These are phyloP conservation scores for Sporobolomyces roseus DNA, from an alignment of 768 basidiomycete genomes.

Conservation along the genomic window DNA sequence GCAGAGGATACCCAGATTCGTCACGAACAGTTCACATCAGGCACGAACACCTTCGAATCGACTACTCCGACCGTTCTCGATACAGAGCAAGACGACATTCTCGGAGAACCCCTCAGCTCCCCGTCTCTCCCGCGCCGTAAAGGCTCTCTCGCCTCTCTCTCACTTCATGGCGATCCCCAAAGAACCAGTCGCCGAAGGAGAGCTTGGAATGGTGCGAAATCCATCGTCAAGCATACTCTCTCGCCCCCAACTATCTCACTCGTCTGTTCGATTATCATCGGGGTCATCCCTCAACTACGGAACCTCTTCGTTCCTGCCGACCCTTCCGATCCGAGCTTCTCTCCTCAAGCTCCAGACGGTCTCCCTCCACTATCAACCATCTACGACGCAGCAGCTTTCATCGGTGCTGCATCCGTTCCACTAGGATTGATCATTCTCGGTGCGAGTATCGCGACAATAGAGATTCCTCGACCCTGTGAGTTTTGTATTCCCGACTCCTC, in stretches of 20 bases:
- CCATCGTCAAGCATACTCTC: slow-evolving; percentile 32
- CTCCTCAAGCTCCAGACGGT: slow-evolving; percentile 61
- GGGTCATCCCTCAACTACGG: slow-evolving; percentile 60
- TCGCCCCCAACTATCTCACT: slow-evolving; percentile 59
- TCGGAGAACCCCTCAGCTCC: not conserved
- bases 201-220: not conserved
- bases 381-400: slow-evolving; percentile 57
- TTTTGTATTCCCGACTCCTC: not conserved
- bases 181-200: too few species aligned
- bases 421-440: slow-evolving; percentile 63
- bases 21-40: too few species aligned
- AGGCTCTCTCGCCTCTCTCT: too few species aligned
- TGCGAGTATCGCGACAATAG: slow-evolving; percentile 60
- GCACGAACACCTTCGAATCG: too few species aligned
- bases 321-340: slow-evolving; percentile 48
- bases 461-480: slow-evolving; percentile 52
- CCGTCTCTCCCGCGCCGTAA: too few species aligned
- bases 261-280: slow-evolving; percentile 57
- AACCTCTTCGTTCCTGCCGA: slow-evolving; percentile 59
- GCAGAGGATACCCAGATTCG: too few species aligned
- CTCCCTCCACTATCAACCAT: slow-evolving; percentile 64
- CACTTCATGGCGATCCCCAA: too few species aligned
- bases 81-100: not conserved
- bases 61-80: slow-evolving; percentile 8
- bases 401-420: slow-evolving; percentile 64